Conservation (phyloP, 2,329 filamentous ascomycete species). For the Penicillium sp. region DNA sequence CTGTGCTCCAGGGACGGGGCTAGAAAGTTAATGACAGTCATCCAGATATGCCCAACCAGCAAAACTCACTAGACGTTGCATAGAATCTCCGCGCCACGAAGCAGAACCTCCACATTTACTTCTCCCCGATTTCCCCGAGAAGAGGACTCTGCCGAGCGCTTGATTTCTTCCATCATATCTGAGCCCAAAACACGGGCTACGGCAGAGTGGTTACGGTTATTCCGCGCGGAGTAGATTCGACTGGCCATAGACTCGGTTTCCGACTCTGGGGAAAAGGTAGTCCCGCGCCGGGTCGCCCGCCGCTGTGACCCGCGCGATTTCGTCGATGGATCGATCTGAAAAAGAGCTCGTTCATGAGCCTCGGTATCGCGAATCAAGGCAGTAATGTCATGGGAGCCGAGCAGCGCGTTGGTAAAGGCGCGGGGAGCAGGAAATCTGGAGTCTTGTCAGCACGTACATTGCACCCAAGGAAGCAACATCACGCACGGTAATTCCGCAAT, state of each 20-base stretch:
- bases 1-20: constrained; percentile 67
- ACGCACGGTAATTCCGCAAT: constrained; percentile 68
- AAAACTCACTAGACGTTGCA: constrained; percentile 68
- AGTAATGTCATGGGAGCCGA: constrained; percentile 86
- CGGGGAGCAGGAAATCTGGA: constrained; percentile 79
- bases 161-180: constrained; percentile 76
- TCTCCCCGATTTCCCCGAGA: constrained; percentile 55
- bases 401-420: constrained; percentile 89
- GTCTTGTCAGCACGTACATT: background rate
- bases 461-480: background rate
- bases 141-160: constrained; percentile 53
- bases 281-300: constrained; percentile 46
- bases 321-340: constrained; percentile 73
- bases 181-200: constrained; percentile 84
- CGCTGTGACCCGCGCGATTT: constrained; percentile 45
- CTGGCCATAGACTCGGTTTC: constrained; percentile 42
- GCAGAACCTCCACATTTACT: constrained; percentile 76
- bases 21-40: constrained; percentile 27
- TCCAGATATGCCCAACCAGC: background rate
- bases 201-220: constrained; percentile 67
- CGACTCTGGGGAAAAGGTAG: constrained; percentile 42
- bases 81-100: constrained; percentile 83
- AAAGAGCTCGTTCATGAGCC: constrained; percentile 86
- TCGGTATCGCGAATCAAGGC: constrained; percentile 92
- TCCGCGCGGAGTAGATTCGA: constrained; percentile 46